These are phyloP conservation scores for Trypanosoma avium DNA, from an alignment of 208 protist genomes.

Conservation along the genomic window DNA sequence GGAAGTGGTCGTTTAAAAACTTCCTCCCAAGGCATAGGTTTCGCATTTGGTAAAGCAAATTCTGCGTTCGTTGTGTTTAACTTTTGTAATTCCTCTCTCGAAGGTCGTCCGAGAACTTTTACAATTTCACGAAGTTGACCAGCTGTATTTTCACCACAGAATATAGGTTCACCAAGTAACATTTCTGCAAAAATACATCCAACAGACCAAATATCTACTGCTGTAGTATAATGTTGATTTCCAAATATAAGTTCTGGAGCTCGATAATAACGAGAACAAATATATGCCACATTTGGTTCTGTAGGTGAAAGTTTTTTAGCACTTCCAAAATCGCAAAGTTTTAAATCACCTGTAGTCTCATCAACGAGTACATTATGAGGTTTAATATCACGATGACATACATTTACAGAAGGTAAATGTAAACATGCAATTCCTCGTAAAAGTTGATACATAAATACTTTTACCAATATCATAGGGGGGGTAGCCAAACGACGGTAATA, in stretches of 20 bases:
- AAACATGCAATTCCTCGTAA: constrained; percentile 95
- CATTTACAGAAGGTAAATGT: constrained; percentile 90
- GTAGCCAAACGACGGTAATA: constrained; percentile 91
- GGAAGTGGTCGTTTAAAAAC: constrained; percentile 60
- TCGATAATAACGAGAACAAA: constrained; percentile 99
- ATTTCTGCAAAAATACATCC: constrained; percentile 99
- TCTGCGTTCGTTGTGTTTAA: constrained; percentile 56
- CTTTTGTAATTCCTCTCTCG: constrained; percentile 64
- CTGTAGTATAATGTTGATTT: constrained; percentile 98
- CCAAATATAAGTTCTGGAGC: constrained; percentile 99
- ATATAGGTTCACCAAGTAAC: constrained; percentile 99
- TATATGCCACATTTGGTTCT: constrained; percentile 98
- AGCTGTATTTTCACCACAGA: constrained; percentile 98
- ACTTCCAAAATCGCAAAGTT: constrained; percentile 98
- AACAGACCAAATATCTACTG: constrained; percentile 99
- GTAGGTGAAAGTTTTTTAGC: constrained; percentile 98
- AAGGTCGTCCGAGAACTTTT: constrained; percentile 96
- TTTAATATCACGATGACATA: constrained; percentile 98
- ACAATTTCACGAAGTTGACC: constrained; percentile 98
- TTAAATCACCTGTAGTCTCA: constrained; percentile 92
- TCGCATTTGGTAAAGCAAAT: constrained; percentile 51
- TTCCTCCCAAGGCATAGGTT: constrained; percentile 52
- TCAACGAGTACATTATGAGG: constrained; percentile 99
- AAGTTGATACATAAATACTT: constrained; percentile 87
- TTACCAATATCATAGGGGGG: constrained; percentile 74